Evolutionary conservation across 192 early-diverging fungal genomes (phyloP).

Genomic region (Obelidium mucronatum): DNA sequence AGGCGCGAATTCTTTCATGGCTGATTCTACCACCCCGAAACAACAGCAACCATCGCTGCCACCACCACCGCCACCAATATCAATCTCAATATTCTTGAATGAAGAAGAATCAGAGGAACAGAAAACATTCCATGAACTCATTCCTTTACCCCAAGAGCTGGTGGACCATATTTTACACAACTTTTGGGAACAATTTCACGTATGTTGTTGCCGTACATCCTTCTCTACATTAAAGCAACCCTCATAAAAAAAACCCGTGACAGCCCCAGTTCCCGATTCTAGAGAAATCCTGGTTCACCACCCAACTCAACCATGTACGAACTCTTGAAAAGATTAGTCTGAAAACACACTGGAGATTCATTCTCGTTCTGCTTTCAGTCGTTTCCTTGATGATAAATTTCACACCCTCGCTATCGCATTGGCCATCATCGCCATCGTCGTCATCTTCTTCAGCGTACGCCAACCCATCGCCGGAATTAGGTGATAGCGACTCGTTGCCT

Average conservation of each 20-base stretch:
- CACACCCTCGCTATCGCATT: conserved; percentile 27
- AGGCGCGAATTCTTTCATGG: too few relatives aligned
- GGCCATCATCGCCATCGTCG: neutral
- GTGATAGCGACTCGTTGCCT: conserved; percentile 13
- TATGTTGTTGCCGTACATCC: neutral
- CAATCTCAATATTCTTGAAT: too few relatives aligned
- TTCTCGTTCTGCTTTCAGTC: conserved; percentile 26
- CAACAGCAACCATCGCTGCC: neutral
- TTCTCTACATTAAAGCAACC: neutral
- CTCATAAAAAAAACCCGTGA: neutral
- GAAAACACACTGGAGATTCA: neutral
- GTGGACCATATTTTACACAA: conserved; percentile 22
- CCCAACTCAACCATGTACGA: neutral
- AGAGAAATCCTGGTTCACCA: conserved; percentile 12
- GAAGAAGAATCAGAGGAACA: neutral
- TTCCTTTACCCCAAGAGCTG: conserved; percentile 12
- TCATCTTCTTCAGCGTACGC: conserved; percentile 10
- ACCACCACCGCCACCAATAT: too few relatives aligned
- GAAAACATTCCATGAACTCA: neutral
- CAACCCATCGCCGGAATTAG: conserved; percentile 9
- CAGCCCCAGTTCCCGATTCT: conserved; percentile 24
- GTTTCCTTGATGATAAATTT: conserved; percentile 36
- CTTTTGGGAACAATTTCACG: conserved; percentile 33
- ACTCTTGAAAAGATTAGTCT: neutral
- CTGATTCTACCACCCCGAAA: neutral